Conservation (phyloP, 805 yeast genomes). For the Helenozyma baotianmanensis region DNA sequence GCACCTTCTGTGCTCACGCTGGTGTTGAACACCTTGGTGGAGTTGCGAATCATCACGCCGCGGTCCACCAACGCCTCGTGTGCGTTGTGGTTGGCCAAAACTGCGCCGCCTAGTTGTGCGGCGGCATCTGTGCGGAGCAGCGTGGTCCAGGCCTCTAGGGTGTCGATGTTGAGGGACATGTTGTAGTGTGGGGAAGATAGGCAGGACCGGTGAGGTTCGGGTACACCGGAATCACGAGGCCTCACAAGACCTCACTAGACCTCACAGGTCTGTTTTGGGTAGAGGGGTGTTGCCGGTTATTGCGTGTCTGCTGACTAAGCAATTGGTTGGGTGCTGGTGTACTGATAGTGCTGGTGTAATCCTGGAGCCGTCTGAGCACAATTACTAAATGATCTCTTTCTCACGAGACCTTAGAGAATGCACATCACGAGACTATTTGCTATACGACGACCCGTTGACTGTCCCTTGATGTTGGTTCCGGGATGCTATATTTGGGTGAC, state of each 20-base stretch:
- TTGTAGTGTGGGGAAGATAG: too few relatives aligned
- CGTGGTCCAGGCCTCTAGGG: conserved; percentile 8
- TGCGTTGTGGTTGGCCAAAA: conserved; percentile 12
- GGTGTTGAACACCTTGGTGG: conserved; percentile 36
- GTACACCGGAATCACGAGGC: not conserved
- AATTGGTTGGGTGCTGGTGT: too few relatives aligned
- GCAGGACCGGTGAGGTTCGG: not conserved
- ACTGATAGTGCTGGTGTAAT: too few relatives aligned
- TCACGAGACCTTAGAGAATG: too few relatives aligned
- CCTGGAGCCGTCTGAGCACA: too few relatives aligned
- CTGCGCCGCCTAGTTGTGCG: conserved; percentile 12
- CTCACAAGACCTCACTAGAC: not conserved
- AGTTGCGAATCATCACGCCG: conserved; percentile 11
- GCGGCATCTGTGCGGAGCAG: conserved; percentile 4
- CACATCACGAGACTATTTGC: too few relatives aligned
- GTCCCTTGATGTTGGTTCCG: too few relatives aligned
- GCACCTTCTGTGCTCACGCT: conserved; percentile 47
- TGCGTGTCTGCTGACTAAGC: too few relatives aligned
- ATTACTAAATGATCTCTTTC: too few relatives aligned
- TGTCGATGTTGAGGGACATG: conserved; percentile 4
- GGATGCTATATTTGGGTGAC: too few relatives aligned
- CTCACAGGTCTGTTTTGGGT: not conserved
- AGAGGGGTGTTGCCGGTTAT: not conserved
- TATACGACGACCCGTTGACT: too few relatives aligned
- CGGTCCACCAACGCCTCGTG: conserved; percentile 17